phyloP scores from a whole-genome alignment of 805 yeast species.

The Aciculoconidium aculeatum region DNA sequence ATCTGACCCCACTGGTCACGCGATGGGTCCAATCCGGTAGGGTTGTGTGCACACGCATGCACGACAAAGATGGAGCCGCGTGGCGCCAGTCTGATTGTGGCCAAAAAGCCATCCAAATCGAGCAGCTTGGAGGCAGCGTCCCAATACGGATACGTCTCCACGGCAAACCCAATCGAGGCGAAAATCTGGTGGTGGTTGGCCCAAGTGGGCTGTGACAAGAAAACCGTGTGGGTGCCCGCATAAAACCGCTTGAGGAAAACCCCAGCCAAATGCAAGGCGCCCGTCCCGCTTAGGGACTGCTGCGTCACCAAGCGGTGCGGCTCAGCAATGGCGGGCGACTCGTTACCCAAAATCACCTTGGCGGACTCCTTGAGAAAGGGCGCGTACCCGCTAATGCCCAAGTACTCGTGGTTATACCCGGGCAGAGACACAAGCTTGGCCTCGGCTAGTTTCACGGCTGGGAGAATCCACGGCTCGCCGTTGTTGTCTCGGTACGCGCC shows the following conservation, averaged over 20 bases:
- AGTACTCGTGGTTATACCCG: slow-evolving; percentile 77
- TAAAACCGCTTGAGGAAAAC: slow-evolving; percentile 52
- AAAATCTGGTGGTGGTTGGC: slow-evolving; percentile 90
- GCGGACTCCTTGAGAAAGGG: slow-evolving; percentile 68
- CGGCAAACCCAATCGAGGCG: slow-evolving; percentile 58
- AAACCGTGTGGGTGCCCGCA: slow-evolving; percentile 42
- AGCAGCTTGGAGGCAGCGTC: slow-evolving; percentile 62
- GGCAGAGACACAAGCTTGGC: slow-evolving; percentile 51
- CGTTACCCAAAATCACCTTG: slow-evolving; percentile 61
- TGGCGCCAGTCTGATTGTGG: slow-evolving; percentile 60
- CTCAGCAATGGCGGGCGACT: slow-evolving; percentile 47
- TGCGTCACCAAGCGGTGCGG: slow-evolving; percentile 49
- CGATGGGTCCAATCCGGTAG: slow-evolving; percentile 94
- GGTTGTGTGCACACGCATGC: slow-evolving; percentile 97
- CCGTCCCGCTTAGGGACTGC: slow-evolving; percentile 83
- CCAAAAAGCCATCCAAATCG: slow-evolving; percentile 63
- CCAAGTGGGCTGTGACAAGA: slow-evolving; percentile 93
- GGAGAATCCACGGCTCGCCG: slow-evolving; percentile 69
- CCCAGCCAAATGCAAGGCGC: slow-evolving; percentile 89
- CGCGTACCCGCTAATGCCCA: slow-evolving; percentile 73
- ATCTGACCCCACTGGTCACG: slow-evolving; percentile 74
- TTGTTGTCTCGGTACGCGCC: slow-evolving; percentile 71
- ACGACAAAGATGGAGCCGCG: slow-evolving; percentile 72
- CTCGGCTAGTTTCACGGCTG: slow-evolving; percentile 69
- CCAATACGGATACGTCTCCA: slow-evolving; percentile 82